Evolutionary conservation across 352 stramenopile genomes (phyloP), one percentile per base, ranked within the genome.

Genomic region (Pythium brachiatum): DNA sequence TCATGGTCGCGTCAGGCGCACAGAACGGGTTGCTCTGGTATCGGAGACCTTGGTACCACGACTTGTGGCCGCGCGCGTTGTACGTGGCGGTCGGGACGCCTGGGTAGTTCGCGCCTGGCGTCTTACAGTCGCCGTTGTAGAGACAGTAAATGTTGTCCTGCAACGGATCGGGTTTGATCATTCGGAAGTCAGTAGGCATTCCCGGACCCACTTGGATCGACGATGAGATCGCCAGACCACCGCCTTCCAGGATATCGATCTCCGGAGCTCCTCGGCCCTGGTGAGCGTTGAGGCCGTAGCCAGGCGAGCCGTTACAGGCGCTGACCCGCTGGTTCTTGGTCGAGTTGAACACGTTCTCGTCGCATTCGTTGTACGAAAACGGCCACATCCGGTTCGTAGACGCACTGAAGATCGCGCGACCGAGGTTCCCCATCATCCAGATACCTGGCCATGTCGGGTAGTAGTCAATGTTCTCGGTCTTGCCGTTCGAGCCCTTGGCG

Each of bases 301-400:
- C 90, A 57, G 91, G 89, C 50, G 83, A 74, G 16, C 62, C 51
- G 63, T 96, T 89, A 67, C 92, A 98, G 7, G 81, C 92, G 32
- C 68, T 90, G 58, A 98, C 91, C 26, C 79, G 75, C 70, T 98
- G 92, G 23, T 88, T 69, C n/a, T n/a, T n/a, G 16, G 26, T 53
- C 9, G 68, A 38, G 36, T 83, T 63, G 65, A 97, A 90, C 15
- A 92, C 67, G 26, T 62, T 41, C 0, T 78, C 48, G 69, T 96
- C 48, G 54, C 92, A 98, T 20, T 66, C 72, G 62, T 96, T 72
- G 71, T 95, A 97, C 51, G 76, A 94, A 81, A 91, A 98, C 1
- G 92, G 92, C 92, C 92, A 98, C 48, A 97, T 81, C 66, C 88
- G 88, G 62, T 95, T 92, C 3, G 87, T 96, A 0, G 75, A 90